These are phyloP conservation scores for Chaetomium tenue DNA, from an alignment of 495 filamentous ascomycete species.

Conservation along the genomic window DNA sequence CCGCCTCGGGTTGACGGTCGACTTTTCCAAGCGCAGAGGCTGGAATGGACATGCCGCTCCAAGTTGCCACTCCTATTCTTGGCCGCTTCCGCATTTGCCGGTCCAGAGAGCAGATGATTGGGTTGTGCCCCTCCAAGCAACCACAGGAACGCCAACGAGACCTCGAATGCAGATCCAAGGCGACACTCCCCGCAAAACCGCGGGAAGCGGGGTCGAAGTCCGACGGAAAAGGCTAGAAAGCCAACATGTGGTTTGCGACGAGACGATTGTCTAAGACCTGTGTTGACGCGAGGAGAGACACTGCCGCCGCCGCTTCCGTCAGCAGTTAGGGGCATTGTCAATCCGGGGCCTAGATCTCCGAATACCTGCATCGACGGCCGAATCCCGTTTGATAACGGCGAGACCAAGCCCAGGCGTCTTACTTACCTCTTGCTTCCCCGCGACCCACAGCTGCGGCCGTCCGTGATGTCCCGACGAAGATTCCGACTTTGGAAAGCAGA, in stretches of 20 bases:
- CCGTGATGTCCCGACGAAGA: background rate
- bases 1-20: conserved; percentile 7
- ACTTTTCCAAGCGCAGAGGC: background rate
- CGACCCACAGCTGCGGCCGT: conserved; percentile 1
- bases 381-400: conserved; percentile 1
- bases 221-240: background rate
- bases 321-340: conserved; percentile 2
- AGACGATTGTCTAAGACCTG: conserved; percentile 21
- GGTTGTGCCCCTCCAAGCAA: background rate
- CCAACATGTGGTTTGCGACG: background rate
- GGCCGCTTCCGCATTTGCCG: conserved; percentile 11
- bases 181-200: background rate
- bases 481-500: background rate
- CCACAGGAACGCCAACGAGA: background rate
- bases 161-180: conserved; percentile 8
- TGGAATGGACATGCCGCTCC: background rate
- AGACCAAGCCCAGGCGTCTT: background rate
- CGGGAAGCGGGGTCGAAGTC: conserved; percentile 1
- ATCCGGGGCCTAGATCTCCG: conserved; percentile 28
- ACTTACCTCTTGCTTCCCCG: background rate
- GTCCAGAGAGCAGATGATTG: background rate
- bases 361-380: background rate
- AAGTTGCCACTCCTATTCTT: conserved; percentile 6
- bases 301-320: background rate
- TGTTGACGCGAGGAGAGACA: background rate